These are phyloP conservation scores for Botrytis sinoallii DNA, from an alignment of 2,329 filamentous ascomycete species.

Conservation along the genomic window DNA sequence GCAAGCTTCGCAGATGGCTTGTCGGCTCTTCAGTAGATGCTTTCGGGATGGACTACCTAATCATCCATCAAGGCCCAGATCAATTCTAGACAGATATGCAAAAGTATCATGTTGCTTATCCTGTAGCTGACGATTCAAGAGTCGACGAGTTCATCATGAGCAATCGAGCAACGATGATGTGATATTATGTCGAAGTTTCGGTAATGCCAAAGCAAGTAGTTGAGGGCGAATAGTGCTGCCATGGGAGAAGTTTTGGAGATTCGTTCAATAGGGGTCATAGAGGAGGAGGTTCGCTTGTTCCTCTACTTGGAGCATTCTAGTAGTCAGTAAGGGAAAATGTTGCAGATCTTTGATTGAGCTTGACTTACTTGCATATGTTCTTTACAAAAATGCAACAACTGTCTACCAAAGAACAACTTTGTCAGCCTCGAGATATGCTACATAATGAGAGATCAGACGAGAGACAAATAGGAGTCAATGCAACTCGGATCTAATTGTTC, in stretches of 20 bases:
- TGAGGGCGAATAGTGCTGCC: rapidly evolving
- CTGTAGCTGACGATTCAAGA: neutral
- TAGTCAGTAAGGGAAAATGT: neutral
- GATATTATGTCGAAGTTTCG: neutral
- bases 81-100: neutral
- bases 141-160: neutral
- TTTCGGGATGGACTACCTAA: neutral
- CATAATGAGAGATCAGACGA: neutral
- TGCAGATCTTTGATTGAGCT: neutral
- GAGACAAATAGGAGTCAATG: neutral
- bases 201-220: rapidly evolving
- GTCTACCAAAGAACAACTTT: neutral
- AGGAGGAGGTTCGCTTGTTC: neutral
- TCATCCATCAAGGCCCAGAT: rapidly evolving
- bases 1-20: neutral
- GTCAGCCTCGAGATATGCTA: neutral
- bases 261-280: neutral
- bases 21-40: neutral
- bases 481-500: neutral
- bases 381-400: neutral
- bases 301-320: neutral
- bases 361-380: neutral
- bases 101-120: neutral
- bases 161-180: neutral
- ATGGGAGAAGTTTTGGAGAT: neutral